A percentile compares a stretch with the other conserved stretches of the same genome.
Evolutionary conservation across 2,329 filamentous ascomycete genomes (phyloP).

Genomic region (Diplocarpon mali): DNA sequence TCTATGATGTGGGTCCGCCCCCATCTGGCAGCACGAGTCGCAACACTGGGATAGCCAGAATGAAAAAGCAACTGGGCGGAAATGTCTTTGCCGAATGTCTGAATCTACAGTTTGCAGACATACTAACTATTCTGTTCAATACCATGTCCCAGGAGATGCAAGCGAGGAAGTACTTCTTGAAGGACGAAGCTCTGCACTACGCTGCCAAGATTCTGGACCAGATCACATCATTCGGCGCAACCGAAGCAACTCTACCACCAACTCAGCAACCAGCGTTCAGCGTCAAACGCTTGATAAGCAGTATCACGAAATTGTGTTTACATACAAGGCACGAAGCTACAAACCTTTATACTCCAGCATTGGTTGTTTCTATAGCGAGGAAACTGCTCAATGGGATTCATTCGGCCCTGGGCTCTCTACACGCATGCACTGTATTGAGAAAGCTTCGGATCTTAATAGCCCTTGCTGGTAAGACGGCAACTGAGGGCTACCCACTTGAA

Average conservation of each 20-base stretch:
- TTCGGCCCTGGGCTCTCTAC: constrained; percentile 71
- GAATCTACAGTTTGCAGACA: constrained; percentile 61
- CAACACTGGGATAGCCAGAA: constrained; percentile 47
- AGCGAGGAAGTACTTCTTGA: constrained; percentile 55
- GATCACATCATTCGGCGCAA: constrained; percentile 60
- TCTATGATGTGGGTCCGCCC: constrained; percentile 52
- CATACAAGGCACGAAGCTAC: constrained; percentile 54
- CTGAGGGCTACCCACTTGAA: constrained; percentile 72
- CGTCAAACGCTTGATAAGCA: constrained; percentile 62
- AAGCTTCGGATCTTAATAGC: constrained; percentile 76
- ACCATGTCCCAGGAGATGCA: constrained; percentile 68
- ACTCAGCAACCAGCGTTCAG: constrained; percentile 84
- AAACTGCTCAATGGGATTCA: constrained; percentile 73
- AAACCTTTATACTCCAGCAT: constrained; percentile 62
- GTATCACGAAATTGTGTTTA: constrained; percentile 68
- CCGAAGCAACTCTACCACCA: constrained; percentile 52
- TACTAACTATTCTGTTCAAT: constrained; percentile 66
- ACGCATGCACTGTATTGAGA: constrained; percentile 76
- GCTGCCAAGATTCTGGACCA: constrained; percentile 53
- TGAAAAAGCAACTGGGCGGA: constrained; percentile 59
- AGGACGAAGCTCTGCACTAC: constrained; percentile 44
- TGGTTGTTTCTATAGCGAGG: constrained; percentile 65
- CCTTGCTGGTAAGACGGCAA: constrained; percentile 62
- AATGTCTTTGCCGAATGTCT: constrained; percentile 53
- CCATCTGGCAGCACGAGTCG: constrained; percentile 21